A percentile compares a stretch with the other conserved stretches of the same genome.
phyloP scores from a whole-genome alignment of 148 eudicot genomes.

The Suaeda aralocaspica region DNA sequence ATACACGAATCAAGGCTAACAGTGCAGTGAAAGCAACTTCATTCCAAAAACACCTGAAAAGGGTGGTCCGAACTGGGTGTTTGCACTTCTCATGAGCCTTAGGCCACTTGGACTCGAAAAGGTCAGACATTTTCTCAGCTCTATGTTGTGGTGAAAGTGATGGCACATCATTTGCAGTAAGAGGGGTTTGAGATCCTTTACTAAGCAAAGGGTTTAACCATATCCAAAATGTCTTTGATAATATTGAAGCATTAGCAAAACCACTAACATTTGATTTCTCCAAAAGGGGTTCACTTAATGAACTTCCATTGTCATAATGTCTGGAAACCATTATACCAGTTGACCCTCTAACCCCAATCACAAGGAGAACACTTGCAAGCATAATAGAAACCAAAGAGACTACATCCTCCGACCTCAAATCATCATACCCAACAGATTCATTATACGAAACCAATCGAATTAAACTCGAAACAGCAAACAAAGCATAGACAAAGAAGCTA shows the following conservation, averaged over 20 bases:
- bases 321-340: slow-evolving; percentile 46
- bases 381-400: slow-evolving; percentile 37
- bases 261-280: slow-evolving; percentile 44
- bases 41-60: slow-evolving; percentile 80
- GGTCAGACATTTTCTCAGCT: slow-evolving; percentile 59
- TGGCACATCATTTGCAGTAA: slow-evolving; percentile 64
- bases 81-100: slow-evolving; percentile 56
- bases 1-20: slow-evolving; percentile 62
- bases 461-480: slow-evolving; percentile 49
- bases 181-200: slow-evolving; percentile 62
- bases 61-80: slow-evolving; percentile 67
- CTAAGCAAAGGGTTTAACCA: slow-evolving; percentile 81
- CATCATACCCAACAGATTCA: slow-evolving; percentile 12
- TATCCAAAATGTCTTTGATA: slow-evolving; percentile 62
- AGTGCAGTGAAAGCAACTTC: slow-evolving; percentile 57
- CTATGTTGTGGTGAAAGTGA: slow-evolving; percentile 64
- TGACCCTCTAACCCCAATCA: slow-evolving; percentile 51
- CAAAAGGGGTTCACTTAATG: slow-evolving; percentile 45
- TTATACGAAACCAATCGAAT: slow-evolving; percentile 39
- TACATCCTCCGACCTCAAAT: slow-evolving; percentile 49
- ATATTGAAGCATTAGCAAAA: slow-evolving; percentile 60
- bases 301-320: slow-evolving; percentile 32
- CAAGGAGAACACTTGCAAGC: slow-evolving; percentile 43
- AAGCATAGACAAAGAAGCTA: slow-evolving; percentile 40
- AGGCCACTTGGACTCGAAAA: slow-evolving; percentile 78